Percentiles rank a stretch among this genome's conserved stretches.
Conservation (phyloP, 2,329 filamentous ascomycete species). For the Epichloe sibirici region DNA sequence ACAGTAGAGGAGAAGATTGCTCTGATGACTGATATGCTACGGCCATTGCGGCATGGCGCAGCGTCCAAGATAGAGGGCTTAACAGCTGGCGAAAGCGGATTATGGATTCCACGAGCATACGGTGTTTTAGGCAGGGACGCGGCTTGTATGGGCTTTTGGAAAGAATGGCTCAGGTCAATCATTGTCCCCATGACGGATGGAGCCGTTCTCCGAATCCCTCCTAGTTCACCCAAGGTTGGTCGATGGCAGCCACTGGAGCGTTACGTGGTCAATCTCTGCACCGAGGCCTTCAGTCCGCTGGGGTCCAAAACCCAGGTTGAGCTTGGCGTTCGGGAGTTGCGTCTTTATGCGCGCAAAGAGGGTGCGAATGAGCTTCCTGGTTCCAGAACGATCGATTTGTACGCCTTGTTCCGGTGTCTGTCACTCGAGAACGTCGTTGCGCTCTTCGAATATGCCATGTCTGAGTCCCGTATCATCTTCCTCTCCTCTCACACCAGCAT, state of each 20-base stretch:
- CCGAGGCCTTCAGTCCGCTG: conserved; percentile 83
- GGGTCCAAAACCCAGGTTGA: conserved; percentile 95
- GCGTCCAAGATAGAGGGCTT: conserved; percentile 95
- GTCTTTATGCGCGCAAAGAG: conserved; percentile 86
- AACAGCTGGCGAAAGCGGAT: conserved; percentile 85
- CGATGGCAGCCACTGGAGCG: conserved; percentile 94
- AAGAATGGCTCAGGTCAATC: conserved; percentile 91
- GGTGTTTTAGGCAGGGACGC: conserved; percentile 80
- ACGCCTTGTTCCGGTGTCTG: conserved; percentile 79
- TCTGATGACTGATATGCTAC: conserved; percentile 89
- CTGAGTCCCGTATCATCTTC: conserved; percentile 91
- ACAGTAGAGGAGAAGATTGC: conserved; percentile 93
- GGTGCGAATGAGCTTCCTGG: conserved; percentile 87
- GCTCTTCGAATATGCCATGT: conserved; percentile 83
- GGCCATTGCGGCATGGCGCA: conserved; percentile 84
- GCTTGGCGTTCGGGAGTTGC: conserved; percentile 75
- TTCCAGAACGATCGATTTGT: conserved; percentile 82
- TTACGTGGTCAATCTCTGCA: conserved; percentile 94
- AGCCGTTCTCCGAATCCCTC: conserved; percentile 65
- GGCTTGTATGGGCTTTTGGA: conserved; percentile 85
- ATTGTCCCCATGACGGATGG: conserved; percentile 95
- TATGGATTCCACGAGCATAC: conserved; percentile 92
- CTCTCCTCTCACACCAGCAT: conserved; percentile 92
- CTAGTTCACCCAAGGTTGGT: conserved; percentile 80
- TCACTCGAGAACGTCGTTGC: conserved; percentile 87